Evolutionary conservation across 2,329 filamentous ascomycete species (phyloP), one percentile per base, ranked within the genome.

Genomic region (Elsinoe australis): DNA sequence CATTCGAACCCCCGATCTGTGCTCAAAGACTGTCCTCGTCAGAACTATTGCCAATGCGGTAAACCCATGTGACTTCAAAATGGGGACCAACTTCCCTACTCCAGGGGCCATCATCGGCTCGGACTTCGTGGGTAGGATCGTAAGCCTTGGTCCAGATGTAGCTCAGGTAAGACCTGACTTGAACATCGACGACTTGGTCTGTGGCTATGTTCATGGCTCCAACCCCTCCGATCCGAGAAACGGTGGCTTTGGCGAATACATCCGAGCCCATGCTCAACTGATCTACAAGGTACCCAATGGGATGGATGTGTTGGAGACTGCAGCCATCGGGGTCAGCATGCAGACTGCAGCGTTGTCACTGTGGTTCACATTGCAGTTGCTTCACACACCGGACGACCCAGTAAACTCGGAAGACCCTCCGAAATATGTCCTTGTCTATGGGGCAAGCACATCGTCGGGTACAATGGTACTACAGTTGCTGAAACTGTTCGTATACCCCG

Each of bases 381-480:
- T 4, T 50, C 46, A 18, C 51, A 55, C 10, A 53, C 55, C 9
- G 53, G 52, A 35, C 49, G 51, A 2, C 44, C 57, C 12, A 47
- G 33, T 35, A 9, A 15, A 32, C 18, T 7, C 28, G 55, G 18
- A 53, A 53, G 24, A 38, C 44, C n/a, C 42, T 50, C 15, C 50
- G 33, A 35, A 35, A 18, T 35, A 52, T 33, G 60, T 76, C 0
- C 56, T 76, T 1, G 66, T 76, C 3, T 66, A 65, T 36, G 73
- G 72, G 1, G 74, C 71, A 1, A 61, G 59, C 26, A 71, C 70
- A 1, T 59, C 69, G 0, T 66, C 61, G 0, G 72, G 71, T 0
- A 68, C 67, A 1, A 56, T 66, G 46, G 70, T 68, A 0, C 64
- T 72, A 3, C 72, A 76, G 53, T 36, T 73, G 10, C 54, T 70